Base-by-base conservation (phyloP, 2,329 filamentous ascomycete species). In the Byssoonygena ceratinophila region DNA sequence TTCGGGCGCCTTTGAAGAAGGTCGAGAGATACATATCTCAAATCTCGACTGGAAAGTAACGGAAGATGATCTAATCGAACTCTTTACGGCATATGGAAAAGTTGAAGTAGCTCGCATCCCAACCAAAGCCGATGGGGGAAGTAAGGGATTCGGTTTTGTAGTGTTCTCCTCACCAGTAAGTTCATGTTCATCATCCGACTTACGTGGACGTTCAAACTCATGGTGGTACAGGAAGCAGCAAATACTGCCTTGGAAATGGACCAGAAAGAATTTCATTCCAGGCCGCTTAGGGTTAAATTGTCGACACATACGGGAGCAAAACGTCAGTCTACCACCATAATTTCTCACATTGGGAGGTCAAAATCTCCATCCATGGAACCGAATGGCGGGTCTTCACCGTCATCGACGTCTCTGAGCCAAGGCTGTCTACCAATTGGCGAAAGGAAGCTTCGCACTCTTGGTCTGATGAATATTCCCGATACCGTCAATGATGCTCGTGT, bases 401-500 rank as follows among this genome's bases (percentile, higher is more conserved):
- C 61, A 1, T 68, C 72, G 16, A 67, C 66, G 8, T 73, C 76
- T 31, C 63, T 70, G 45, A 61, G 66, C 27, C 75, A 71, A 36
- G 63, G 70, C 44, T 61, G 66, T 27, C 74, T 71, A 62, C 51
- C 64, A 0, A 67, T 71, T 54, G 58, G 63, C 22, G 73, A 75
- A 0, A 67, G 71, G 6, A 76, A 74, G 27, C 79, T 82, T 27
- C 82, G 88, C 49, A 92, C 87, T 0, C 76, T 97, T 46, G 84
- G 84, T 8, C 73, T 98, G 25, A 80, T 96, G 69, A 85, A 90
- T 57, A 74, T 98, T 1, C 88, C 92, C 0, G 92, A 97, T 63
- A 97, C 90, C 0, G 81, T 97, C 61, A 96, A 94, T 58, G 87
- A 94, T 62, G 81, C 85, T 1, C 87, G 90, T 27, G 80, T 98